Evolutionary conservation across 257 asterid species (phyloP).

Genomic region (Solanum infundibuliforme): DNA sequence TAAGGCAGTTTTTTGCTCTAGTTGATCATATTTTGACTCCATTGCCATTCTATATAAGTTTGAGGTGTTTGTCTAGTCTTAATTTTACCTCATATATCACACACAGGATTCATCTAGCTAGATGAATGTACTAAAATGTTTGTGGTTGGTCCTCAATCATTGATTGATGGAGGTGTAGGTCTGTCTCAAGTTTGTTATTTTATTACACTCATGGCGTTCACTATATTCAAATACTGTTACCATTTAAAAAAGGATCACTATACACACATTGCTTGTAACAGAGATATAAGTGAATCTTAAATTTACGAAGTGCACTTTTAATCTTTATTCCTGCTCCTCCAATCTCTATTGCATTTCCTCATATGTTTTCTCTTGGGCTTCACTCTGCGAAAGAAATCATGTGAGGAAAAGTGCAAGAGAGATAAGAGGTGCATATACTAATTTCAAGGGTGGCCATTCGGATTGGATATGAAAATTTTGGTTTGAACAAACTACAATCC

Average conservation of each 20-base stretch:
- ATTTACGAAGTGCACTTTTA: too few relatives aligned
- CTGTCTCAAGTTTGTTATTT: not conserved
- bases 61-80: not conserved
- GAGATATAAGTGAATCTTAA: not conserved
- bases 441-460: too few relatives aligned
- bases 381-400: not conserved
- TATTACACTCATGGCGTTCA: not conserved
- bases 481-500: not conserved
- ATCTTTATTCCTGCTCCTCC: not conserved
- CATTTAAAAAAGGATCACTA: not conserved
- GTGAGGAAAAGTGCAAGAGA: too few relatives aligned
- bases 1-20: not conserved
- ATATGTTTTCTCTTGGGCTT: conserved; percentile 3
- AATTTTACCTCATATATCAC: not conserved
- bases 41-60: not conserved
- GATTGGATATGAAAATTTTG: not conserved
- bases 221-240: not conserved
- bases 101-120: not conserved
- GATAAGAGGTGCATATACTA: too few relatives aligned
- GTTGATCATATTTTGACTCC: not conserved
- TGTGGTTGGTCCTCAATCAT: not conserved
- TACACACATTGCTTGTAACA: not conserved
- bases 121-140: not conserved
- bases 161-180: not conserved
- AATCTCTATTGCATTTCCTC: conserved; percentile 4